phyloP scores from a whole-genome alignment of 345 rosid species.

The Arabis hirsuta region DNA sequence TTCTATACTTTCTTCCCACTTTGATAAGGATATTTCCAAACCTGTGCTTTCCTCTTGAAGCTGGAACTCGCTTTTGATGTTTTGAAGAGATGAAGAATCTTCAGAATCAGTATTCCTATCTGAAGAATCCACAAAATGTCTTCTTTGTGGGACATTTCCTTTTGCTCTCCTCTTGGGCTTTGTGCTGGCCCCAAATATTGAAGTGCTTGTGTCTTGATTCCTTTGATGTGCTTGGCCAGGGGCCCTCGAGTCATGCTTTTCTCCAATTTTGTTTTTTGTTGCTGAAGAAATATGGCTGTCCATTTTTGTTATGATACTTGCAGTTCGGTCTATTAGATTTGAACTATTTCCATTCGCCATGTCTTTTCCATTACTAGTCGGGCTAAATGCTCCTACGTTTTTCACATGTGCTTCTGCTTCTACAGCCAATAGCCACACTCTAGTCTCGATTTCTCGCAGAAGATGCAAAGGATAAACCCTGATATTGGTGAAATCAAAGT shows the following conservation, averaged over 20 bases:
- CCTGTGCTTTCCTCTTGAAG: constrained; percentile 68
- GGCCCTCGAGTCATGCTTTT: constrained; percentile 70
- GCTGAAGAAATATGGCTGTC: constrained; percentile 80
- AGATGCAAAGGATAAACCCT: constrained; percentile 94
- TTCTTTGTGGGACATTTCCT: constrained; percentile 64
- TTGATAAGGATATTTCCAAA: constrained; percentile 76
- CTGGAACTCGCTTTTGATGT: constrained; percentile 61
- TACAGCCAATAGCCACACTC: constrained; percentile 97
- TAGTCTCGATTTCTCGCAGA: constrained; percentile 94
- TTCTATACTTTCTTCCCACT: constrained; percentile 93
- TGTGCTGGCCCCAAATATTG: constrained; percentile 51
- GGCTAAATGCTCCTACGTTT: constrained; percentile 63
- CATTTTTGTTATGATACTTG: constrained; percentile 85
- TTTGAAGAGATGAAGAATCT: constrained; percentile 53
- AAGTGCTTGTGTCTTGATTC: constrained; percentile 66
- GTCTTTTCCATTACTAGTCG: constrained; percentile 49
- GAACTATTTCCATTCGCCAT: constrained; percentile 54
- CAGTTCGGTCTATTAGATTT: constrained; percentile 82
- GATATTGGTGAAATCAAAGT: constrained; percentile 39
- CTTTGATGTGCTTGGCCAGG: constrained; percentile 53
- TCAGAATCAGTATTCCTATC: constrained; percentile 67
- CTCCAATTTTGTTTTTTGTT: constrained; percentile 60
- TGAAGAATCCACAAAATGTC: constrained; percentile 56
- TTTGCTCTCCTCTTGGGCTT: constrained; percentile 85
- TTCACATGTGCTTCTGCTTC: constrained; percentile 93